Conservation (phyloP, 768 basidiomycete species). For the Trametes meyenii region DNA sequence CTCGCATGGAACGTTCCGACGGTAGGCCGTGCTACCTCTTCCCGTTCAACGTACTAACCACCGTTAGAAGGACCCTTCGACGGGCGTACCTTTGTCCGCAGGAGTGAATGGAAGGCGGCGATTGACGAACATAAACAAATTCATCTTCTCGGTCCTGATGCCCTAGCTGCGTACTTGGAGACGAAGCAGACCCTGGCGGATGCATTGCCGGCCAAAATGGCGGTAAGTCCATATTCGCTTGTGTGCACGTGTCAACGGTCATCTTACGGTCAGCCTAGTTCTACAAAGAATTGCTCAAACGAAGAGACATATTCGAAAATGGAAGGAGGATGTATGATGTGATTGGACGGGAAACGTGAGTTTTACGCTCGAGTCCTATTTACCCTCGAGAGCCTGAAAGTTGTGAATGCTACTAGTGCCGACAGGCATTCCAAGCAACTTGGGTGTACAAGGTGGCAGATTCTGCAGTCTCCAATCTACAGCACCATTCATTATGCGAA, state of each 20-base stretch:
- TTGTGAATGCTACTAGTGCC: slow-evolving; percentile 35
- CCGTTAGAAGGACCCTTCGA: neutral
- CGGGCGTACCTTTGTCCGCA: neutral
- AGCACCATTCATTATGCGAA: slow-evolving; percentile 42
- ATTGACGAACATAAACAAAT: slow-evolving; percentile 30
- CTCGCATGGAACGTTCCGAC: slow-evolving; percentile 1
- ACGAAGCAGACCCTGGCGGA: slow-evolving; percentile 18
- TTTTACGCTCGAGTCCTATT: neutral
- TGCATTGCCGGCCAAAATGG: slow-evolving; percentile 3
- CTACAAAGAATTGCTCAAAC: slow-evolving; percentile 9
- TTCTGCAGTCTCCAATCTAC: slow-evolving; percentile 45
- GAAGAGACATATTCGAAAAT: slow-evolving; percentile 9
- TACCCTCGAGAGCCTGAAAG: neutral
- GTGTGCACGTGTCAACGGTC: neutral
- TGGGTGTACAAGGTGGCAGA: slow-evolving; percentile 48
- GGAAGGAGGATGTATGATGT: neutral
- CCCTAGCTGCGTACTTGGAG: slow-evolving; percentile 13
- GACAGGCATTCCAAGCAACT: slow-evolving; percentile 36
- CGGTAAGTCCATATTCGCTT: slow-evolving; percentile 14
- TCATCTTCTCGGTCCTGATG: slow-evolving; percentile 6
- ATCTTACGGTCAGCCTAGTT: neutral
- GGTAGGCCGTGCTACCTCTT: neutral
- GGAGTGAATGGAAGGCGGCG: slow-evolving; percentile 20
- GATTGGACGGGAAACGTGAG: slow-evolving; percentile 14
- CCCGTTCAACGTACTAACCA: neutral